Conservation (phyloP, 1,139 yeast species). For the Magnusiomyces paraingens region DNA sequence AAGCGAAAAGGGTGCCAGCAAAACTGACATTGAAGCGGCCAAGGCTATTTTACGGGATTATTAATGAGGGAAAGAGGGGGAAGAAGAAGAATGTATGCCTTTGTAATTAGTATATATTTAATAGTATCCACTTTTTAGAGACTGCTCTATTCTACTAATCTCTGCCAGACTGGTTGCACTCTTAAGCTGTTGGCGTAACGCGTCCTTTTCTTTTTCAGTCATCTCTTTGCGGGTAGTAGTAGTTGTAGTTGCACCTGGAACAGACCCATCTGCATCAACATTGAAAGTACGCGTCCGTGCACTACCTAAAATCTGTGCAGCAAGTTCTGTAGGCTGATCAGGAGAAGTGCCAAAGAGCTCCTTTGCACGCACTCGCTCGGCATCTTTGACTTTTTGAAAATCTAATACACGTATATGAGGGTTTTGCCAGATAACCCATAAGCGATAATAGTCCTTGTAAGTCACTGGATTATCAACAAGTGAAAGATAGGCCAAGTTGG, state of each 20-base stretch:
- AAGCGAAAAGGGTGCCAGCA: constrained; percentile 12
- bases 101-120: constrained; percentile 11
- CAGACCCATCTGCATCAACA: constrained; percentile 7
- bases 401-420: constrained; percentile 64
- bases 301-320: constrained; percentile 26
- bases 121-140: constrained; percentile 38
- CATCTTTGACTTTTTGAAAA: constrained; percentile 50
- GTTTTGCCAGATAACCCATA: constrained; percentile 51
- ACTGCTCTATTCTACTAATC: constrained; percentile 61
- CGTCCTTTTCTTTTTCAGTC: constrained; percentile 47
- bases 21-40: constrained; percentile 11
- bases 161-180: constrained; percentile 66
- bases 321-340: constrained; percentile 31
- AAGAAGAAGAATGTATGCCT: not conserved
- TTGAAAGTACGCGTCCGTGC: constrained; percentile 16
- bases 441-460: constrained; percentile 49
- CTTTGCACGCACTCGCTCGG: constrained; percentile 45
- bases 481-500: constrained; percentile 42
- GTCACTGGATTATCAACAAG: constrained; percentile 60
- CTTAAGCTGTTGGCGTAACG: constrained; percentile 48
- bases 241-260: constrained; percentile 10
- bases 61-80: not conserved
- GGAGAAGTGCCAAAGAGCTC: constrained; percentile 41
- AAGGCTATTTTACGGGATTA: constrained; percentile 14
- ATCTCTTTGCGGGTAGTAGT: constrained; percentile 38